Conservation (phyloP, 345 rosid genomes). For the Jatropha curcas region DNA sequence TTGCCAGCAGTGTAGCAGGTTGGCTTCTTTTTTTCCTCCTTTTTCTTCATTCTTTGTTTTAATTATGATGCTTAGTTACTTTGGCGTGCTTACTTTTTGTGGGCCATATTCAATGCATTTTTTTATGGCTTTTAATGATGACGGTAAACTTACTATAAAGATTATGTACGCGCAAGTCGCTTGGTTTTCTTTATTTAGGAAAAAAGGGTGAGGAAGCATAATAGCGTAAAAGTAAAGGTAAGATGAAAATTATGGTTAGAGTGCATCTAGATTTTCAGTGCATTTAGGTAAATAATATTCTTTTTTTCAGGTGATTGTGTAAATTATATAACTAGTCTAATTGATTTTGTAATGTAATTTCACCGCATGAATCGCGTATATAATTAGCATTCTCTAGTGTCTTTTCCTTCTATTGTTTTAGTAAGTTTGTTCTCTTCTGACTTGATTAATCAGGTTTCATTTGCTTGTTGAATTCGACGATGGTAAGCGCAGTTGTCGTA, state of each 20-base stretch:
- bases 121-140: background rate
- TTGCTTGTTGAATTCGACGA: conserved; percentile 86
- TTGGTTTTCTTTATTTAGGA: conserved; percentile 7
- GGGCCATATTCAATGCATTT: background rate
- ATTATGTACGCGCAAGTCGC: background rate
- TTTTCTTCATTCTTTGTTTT: background rate
- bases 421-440: background rate
- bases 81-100: background rate
- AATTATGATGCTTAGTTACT: background rate
- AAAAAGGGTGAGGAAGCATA: background rate
- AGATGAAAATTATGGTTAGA: background rate
- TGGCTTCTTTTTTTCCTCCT: conserved; percentile 1
- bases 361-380: background rate
- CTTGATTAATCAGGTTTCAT: conserved; percentile 70
- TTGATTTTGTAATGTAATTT: background rate
- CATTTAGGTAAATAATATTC: no score
- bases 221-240: background rate
- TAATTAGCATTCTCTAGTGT: background rate
- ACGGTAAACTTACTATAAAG: background rate
- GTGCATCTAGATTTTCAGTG: background rate
- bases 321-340: background rate
- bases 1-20: conserved; percentile 98
- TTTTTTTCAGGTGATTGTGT: no score
- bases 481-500: conserved; percentile 84
- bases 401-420: background rate